Percentiles rank a stretch among this genome's conserved stretches.
phyloP scores from a whole-genome alignment of 768 basidiomycete species.

The Auriscalpium orientale region DNA sequence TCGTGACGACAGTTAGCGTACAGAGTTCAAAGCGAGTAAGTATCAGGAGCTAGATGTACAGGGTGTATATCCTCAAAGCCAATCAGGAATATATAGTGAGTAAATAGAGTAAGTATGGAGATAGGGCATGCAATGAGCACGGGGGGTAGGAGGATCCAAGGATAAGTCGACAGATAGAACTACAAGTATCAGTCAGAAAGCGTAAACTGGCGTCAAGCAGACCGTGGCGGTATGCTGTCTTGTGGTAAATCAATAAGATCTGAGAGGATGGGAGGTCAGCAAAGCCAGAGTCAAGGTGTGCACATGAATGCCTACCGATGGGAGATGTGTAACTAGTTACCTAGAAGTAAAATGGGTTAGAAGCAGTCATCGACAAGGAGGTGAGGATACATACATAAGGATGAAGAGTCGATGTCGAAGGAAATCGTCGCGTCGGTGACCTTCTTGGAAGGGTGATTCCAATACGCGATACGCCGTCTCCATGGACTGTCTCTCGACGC shows the following conservation, averaged over 20 bases:
- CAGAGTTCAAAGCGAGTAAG: no score
- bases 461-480: not conserved
- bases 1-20: no score
- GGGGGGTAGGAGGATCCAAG: no score
- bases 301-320: conserved; percentile 23
- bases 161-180: no score
- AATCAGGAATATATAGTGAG: no score
- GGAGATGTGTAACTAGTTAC: conserved; percentile 33
- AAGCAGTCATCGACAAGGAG: not conserved
- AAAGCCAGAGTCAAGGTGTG: no score
- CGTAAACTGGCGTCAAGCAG: not conserved
- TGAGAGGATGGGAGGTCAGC: not conserved
- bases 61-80: no score
- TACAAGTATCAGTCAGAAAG: no score
- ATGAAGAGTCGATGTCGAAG: conserved; percentile 15
- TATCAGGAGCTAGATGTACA: no score
- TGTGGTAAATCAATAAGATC: conserved; percentile 4
- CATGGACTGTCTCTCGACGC: not conserved
- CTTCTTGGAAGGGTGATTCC: conserved; percentile 1
- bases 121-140: no score
- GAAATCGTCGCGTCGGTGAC: conserved; percentile 2
- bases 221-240: not conserved
- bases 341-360: conserved; percentile 11
- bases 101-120: no score
- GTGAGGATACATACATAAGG: conserved; percentile 22